These are phyloP conservation scores for Dysphania ambrosioides DNA, from an alignment of 148 eudicot genomes.

Conservation along the genomic window DNA sequence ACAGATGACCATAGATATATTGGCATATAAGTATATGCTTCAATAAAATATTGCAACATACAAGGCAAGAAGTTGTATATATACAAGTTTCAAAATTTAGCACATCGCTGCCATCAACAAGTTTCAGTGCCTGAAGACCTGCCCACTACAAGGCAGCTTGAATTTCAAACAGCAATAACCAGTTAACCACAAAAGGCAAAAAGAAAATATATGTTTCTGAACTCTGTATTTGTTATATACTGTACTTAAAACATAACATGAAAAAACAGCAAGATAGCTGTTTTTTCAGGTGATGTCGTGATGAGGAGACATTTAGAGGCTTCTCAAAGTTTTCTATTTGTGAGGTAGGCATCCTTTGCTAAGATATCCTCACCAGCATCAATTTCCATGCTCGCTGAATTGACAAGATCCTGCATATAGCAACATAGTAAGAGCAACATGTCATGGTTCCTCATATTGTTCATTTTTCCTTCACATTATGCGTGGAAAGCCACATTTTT, in stretches of 20 bases:
- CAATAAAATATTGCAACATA: not conserved
- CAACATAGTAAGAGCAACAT: slow-evolving; percentile 7
- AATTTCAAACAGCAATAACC: not conserved
- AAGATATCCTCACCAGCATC: slow-evolving; percentile 33
- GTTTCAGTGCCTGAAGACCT: not conserved
- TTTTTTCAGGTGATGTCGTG: not conserved
- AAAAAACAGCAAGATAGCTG: not conserved
- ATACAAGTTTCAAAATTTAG: not conserved
- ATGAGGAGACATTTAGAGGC: not conserved
- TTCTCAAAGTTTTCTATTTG: slow-evolving; percentile 30
- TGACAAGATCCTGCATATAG: slow-evolving; percentile 56
- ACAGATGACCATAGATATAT: not conserved
- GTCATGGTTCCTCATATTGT: not conserved
- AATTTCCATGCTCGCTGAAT: slow-evolving; percentile 48
- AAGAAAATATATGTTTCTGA: too few relatives aligned
- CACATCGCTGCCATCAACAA: not conserved
- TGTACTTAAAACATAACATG: not conserved
- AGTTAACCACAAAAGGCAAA: not conserved
- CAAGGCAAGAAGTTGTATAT: not conserved
- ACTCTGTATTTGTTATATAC: too few relatives aligned
- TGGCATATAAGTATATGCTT: not conserved
- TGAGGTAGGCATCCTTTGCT: slow-evolving; percentile 21
- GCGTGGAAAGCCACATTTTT: not conserved
- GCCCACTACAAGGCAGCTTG: not conserved
- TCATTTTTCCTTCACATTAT: not conserved